These are phyloP conservation scores for Chaetothyriales sp. DNA, from an alignment of 2,329 filamentous ascomycete genomes.

Conservation along the genomic window DNA sequence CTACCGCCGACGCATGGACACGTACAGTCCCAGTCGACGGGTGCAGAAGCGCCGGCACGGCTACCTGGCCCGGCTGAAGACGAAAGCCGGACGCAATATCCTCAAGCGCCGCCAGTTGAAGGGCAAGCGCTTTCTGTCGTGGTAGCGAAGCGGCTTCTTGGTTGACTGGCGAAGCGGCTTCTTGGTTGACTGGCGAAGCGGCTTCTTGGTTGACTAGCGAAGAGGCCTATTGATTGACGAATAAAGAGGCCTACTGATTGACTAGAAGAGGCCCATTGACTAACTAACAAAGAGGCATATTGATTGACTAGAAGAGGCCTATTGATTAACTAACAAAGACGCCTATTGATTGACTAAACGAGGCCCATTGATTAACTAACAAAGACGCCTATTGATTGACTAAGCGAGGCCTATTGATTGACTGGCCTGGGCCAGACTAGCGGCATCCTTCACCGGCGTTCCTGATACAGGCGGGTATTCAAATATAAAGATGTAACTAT, in stretches of 20 bases:
- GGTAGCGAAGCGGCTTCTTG: conserved; percentile 24
- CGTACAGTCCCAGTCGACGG: conserved; percentile 45
- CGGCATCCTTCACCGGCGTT: not conserved
- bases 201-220: no score
- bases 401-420: no score
- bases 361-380: no score
- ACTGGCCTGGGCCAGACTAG: not conserved
- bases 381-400: no score
- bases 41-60: conserved; percentile 50
- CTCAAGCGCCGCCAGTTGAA: conserved; percentile 42
- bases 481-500: not conserved
- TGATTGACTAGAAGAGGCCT: no score
- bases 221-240: no score
- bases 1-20: conserved; percentile 35
- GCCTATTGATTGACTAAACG: no score
- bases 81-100: conserved; percentile 40
- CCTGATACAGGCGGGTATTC: not conserved
- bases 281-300: no score
- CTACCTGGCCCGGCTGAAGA: conserved; percentile 41
- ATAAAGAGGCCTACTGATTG: no score
- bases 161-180: not conserved
- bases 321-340: no score
- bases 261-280: no score
- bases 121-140: conserved; percentile 40
- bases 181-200: no score